phyloP scores from a whole-genome alignment of 495 filamentous ascomycete species.

The Aspergillus funiculosus region DNA sequence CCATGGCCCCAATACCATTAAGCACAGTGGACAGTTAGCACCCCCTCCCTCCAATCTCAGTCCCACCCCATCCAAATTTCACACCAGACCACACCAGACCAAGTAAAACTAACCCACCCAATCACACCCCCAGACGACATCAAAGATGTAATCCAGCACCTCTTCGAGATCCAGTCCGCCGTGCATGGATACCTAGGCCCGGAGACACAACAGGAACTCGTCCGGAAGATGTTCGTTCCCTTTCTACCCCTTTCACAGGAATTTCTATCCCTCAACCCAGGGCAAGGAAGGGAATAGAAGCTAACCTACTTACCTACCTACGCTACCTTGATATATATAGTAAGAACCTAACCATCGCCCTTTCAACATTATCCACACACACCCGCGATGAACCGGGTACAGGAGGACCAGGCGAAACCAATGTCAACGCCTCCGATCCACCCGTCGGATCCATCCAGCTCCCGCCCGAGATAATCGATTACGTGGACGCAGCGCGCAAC shows the following conservation, averaged over 20 bases:
- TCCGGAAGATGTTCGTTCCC: conserved; percentile 52
- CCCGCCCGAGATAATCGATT: conserved; percentile 85
- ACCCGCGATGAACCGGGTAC: conserved; percentile 27
- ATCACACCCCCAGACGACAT: conserved; percentile 32
- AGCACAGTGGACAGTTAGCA: conserved; percentile 47
- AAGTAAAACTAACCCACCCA: no score
- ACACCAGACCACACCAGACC: no score
- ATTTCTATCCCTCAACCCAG: conserved; percentile 20
- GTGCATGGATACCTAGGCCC: conserved; percentile 65
- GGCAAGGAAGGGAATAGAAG: conserved; percentile 6
- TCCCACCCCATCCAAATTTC: no score
- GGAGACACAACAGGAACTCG: conserved; percentile 55
- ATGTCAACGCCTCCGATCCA: conserved; percentile 42
- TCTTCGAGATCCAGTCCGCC: conserved; percentile 75
- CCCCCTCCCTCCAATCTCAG: background rate
- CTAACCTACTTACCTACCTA: background rate
- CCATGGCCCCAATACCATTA: conserved; percentile 44
- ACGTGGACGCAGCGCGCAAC: conserved; percentile 90
- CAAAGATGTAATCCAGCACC: conserved; percentile 68
- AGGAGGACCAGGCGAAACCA: conserved; percentile 31
- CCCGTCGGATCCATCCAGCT: conserved; percentile 49
- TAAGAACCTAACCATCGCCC: conserved; percentile 40
- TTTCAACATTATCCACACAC: conserved; percentile 37
- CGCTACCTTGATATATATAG: conserved; percentile 19
- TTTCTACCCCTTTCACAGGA: conserved; percentile 11